Conservation (phyloP, 257 asterid genomes). For the Voacanga thouarsii region DNA sequence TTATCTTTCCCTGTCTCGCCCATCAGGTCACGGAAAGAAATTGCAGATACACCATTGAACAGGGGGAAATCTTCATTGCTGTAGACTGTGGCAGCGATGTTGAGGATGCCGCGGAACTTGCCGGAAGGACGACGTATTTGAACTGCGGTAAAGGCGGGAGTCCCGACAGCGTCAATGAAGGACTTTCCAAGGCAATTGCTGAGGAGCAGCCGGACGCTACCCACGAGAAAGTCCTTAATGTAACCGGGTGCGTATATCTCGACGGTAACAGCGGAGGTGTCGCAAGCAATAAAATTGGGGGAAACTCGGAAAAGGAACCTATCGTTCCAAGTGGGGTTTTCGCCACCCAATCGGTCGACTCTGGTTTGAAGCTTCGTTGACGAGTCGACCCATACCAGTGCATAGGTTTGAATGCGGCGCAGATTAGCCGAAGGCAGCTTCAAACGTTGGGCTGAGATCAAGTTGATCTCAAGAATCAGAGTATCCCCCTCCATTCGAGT, state of each 20-base stretch:
- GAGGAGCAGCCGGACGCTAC: slow-evolving; percentile 72
- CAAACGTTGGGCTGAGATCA: slow-evolving; percentile 90
- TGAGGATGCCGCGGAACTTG: slow-evolving; percentile 73
- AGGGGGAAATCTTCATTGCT: slow-evolving; percentile 45
- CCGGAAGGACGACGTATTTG: slow-evolving; percentile 89
- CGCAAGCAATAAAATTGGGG: slow-evolving; percentile 56
- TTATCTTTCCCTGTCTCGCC: slow-evolving; percentile 33
- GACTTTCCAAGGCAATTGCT: slow-evolving; percentile 41
- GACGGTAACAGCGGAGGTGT: slow-evolving; percentile 78
- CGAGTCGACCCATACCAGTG: slow-evolving; percentile 66
- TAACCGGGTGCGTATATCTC: slow-evolving; percentile 77
- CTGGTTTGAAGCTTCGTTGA: slow-evolving; percentile 70
- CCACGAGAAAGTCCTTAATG: slow-evolving; percentile 57
- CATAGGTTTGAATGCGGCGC: slow-evolving; percentile 72
- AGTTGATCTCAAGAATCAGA: slow-evolving; percentile 73
- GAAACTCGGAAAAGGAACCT: slow-evolving; percentile 78
- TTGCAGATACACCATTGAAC: slow-evolving; percentile 51
- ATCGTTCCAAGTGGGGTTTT: slow-evolving; percentile 93
- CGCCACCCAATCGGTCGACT: slow-evolving; percentile 60
- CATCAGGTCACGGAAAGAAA: slow-evolving; percentile 62
- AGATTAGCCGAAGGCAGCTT: slow-evolving; percentile 55
- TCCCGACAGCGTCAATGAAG: slow-evolving; percentile 20
- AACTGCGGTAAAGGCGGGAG: slow-evolving; percentile 71
- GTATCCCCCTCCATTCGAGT: slow-evolving; percentile 29
- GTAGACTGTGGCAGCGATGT: slow-evolving; percentile 65